Percentiles rank a stretch among this genome's conserved stretches.
phyloP scores from a whole-genome alignment of 1,139 yeast species.

The Saccharomyces hybrid region DNA sequence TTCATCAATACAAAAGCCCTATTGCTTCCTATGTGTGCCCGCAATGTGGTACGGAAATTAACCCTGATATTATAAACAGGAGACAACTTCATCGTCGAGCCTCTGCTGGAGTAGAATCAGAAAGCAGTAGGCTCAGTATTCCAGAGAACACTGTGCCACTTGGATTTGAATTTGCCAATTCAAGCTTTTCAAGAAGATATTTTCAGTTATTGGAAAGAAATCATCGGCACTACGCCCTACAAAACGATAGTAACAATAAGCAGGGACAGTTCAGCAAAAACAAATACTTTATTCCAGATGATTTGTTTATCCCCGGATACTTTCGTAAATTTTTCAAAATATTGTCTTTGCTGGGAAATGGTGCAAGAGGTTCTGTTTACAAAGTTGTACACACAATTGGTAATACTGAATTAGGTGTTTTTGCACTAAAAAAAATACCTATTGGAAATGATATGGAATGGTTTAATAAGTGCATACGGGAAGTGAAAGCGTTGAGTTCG shows the following conservation, averaged over 20 bases:
- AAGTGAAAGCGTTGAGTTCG: slow-evolving; percentile 56
- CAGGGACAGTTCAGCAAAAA: not conserved
- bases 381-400: slow-evolving; percentile 68
- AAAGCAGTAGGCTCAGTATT: not conserved
- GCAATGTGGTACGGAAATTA: slow-evolving; percentile 13
- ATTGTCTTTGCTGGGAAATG: slow-evolving; percentile 55
- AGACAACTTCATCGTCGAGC: not conserved
- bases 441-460: slow-evolving; percentile 68
- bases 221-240: slow-evolving; percentile 10
- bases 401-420: slow-evolving; percentile 65
- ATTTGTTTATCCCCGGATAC: slow-evolving; percentile 62
- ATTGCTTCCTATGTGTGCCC: slow-evolving; percentile 15
- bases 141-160: not conserved
- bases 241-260: not conserved
- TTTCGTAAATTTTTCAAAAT: slow-evolving; percentile 59
- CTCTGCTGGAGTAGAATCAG: not conserved
- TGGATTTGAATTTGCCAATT: not conserved
- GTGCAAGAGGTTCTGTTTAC: slow-evolving; percentile 78
- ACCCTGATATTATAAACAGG: not conserved
- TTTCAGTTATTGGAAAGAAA: slow-evolving; percentile 11
- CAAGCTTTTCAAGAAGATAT: slow-evolving; percentile 3
- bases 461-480: slow-evolving; percentile 64
- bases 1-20: slow-evolving; percentile 5
- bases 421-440: slow-evolving; percentile 78
- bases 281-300: slow-evolving; percentile 24